phyloP scores from a whole-genome alignment of 208 protist genomes.

The Trypanosoma lewisi region DNA sequence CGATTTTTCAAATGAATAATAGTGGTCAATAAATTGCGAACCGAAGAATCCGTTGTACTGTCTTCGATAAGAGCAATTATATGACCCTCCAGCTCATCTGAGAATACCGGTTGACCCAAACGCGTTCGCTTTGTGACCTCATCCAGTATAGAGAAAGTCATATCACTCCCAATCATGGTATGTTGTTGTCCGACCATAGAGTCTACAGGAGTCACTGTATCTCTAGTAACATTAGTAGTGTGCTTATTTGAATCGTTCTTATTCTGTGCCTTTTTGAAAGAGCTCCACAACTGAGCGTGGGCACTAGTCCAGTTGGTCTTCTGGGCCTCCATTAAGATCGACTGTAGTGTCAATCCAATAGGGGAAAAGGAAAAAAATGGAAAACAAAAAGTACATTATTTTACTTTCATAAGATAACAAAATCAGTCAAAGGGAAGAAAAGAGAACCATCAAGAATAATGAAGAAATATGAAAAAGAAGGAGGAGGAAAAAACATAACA shows the following conservation, averaged over 20 bases:
- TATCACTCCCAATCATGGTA: background rate
- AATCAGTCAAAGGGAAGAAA: too few relatives aligned
- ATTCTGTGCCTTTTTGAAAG: constrained; percentile 27
- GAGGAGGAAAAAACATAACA: too few relatives aligned
- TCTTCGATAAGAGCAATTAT: constrained; percentile 21
- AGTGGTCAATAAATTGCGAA: constrained; percentile 18
- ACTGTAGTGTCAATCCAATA: too few relatives aligned
- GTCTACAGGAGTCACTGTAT: background rate
- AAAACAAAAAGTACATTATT: background rate
- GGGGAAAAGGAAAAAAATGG: background rate
- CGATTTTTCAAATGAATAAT: constrained; percentile 27
- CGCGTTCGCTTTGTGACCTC: constrained; percentile 11
- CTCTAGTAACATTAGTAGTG: constrained; percentile 1
- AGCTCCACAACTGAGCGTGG: constrained; percentile 50
- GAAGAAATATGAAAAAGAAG: too few relatives aligned
- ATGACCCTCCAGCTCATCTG: constrained; percentile 14
- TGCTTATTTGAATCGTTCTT: background rate
- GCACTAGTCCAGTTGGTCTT: constrained; percentile 37
- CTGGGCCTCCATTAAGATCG: constrained; percentile 26
- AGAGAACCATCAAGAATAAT: too few relatives aligned
- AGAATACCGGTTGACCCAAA: constrained; percentile 22
- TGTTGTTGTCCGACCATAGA: background rate
- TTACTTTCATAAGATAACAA: too few relatives aligned
- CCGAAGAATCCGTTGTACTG: background rate
- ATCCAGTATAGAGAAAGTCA: constrained; percentile 15